These are phyloP conservation scores for Trichoderma koningiopsis DNA, from an alignment of 2,329 filamentous ascomycete genomes.

Conservation along the genomic window DNA sequence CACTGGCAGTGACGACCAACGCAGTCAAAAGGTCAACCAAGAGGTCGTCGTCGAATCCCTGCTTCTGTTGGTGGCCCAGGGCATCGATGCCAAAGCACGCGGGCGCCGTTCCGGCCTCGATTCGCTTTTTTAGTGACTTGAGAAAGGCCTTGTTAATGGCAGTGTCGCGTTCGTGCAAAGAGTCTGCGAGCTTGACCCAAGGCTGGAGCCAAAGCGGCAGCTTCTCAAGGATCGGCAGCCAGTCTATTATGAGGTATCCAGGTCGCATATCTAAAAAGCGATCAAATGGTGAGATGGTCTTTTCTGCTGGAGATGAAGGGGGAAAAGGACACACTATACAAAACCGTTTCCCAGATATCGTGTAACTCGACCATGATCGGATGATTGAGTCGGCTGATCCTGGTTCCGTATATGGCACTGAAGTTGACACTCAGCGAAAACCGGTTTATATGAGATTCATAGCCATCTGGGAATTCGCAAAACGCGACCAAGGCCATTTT, in stretches of 20 bases:
- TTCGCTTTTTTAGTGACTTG: not conserved
- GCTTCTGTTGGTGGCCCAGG: not conserved
- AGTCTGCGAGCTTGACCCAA: constrained; percentile 16
- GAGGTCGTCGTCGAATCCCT: not conserved
- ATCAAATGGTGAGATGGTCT: no score
- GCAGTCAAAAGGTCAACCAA: not conserved
- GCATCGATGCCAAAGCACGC: not conserved
- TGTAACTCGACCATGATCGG: constrained; percentile 12
- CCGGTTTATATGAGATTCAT: not conserved
- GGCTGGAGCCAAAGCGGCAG: constrained; percentile 12
- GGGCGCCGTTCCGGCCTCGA: not conserved
- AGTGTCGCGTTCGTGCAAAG: not conserved
- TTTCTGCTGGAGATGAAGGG: no score
- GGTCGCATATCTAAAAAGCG: not conserved
- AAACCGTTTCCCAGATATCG: no score
- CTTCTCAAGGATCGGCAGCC: constrained; percentile 18
- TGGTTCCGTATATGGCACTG: constrained; percentile 15
- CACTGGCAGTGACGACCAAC: not conserved
- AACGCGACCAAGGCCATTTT: not conserved
- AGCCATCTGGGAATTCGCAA: not conserved
- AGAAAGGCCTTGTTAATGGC: not conserved
- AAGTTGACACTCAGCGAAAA: constrained; percentile 22
- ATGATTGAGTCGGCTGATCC: not conserved
- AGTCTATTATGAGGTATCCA: constrained; percentile 18
- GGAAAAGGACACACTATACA: no score